phyloP scores from a whole-genome alignment of 2,329 filamentous ascomycete species.

The Hypoxylon sp. region DNA sequence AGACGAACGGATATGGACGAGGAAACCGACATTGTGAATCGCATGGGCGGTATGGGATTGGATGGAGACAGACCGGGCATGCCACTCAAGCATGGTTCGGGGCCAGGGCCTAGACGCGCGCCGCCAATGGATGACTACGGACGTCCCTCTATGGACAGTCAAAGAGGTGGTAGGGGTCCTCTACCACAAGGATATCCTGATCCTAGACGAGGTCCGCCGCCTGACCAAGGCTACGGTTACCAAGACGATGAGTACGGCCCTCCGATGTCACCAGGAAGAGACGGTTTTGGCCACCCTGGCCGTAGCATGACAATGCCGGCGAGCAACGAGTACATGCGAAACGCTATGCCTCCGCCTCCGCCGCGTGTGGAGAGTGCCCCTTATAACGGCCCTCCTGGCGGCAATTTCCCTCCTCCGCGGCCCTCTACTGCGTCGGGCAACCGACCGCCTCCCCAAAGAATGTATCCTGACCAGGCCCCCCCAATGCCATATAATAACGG shows the following conservation, averaged over 20 bases:
- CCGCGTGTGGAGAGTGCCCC: slow-evolving; percentile 55
- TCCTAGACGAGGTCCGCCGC: slow-evolving; percentile 47
- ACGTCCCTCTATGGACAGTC: slow-evolving; percentile 48
- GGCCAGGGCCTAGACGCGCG: slow-evolving; percentile 36
- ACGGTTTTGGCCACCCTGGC: slow-evolving; percentile 59
- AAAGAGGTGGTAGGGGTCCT: slow-evolving; percentile 47
- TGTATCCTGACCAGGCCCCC: slow-evolving; percentile 56
- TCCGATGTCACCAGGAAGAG: slow-evolving; percentile 48
- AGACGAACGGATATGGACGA: slow-evolving; percentile 51
- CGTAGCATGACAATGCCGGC: slow-evolving; percentile 70
- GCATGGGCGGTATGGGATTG: slow-evolving; percentile 54
- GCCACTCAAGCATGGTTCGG: slow-evolving; percentile 43
- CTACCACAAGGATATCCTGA: slow-evolving; percentile 49
- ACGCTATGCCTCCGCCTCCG: slow-evolving; percentile 46
- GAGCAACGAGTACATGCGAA: slow-evolving; percentile 52
- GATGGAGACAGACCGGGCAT: slow-evolving; percentile 41
- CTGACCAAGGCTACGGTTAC: slow-evolving; percentile 49
- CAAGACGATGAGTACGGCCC: slow-evolving; percentile 49
- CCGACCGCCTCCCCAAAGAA: slow-evolving; percentile 61
- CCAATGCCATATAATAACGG: slow-evolving; percentile 44
- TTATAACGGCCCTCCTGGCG: slow-evolving; percentile 55
- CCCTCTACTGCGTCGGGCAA: slow-evolving; percentile 64
- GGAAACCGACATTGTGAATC: slow-evolving; percentile 52
- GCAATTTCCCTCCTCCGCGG: slow-evolving; percentile 57
- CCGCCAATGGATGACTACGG: slow-evolving; percentile 49